Base-by-base conservation (phyloP, 495 filamentous ascomycete species). In the Penicillium bialowiezense region DNA sequence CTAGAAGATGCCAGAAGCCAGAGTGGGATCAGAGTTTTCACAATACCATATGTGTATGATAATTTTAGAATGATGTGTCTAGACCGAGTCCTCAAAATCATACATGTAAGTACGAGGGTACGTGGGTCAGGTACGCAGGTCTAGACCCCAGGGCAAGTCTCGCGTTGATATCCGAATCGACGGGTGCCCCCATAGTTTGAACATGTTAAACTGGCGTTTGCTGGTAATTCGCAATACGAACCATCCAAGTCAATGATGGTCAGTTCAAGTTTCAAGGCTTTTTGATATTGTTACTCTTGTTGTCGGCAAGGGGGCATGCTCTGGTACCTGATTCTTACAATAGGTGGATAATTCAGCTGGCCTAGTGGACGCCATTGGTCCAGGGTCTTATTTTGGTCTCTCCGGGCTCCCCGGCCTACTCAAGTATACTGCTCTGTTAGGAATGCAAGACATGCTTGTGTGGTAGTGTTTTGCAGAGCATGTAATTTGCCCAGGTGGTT, bases 321-420 rank as follows among this genome's bases (percentile, higher is more conserved):
- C 26, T 58, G 31, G 18, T 44, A 44, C 41, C n/a, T 44, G 28
- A 21, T 47, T 40, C 31, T 43, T 39, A 18, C 48, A 43, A 26
- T 46, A 43, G 55, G 55, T 58, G 55, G 55, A 23, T 46, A 29
- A 33, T 28, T 10, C 37, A 39, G 14, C 44, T 36, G 40, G 28
- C 39, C 55, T 58, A 58, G 43, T 29, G 47, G 32, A 38, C 55
- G 55, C 55, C 55, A 58, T 51, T 39, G 48, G 37, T 26, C 51
- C 51, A 28, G 44, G 42, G 51, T 51, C 50, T 50, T 48, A 26
- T 32, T 38, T 41, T 54, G 55, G 55, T 50, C 50, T 26, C 49
- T 44, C 52, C 45, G 45, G 36, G 23, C 7, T 33, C 2, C 15
- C 32, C 29, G 29, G 40, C n/a, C n/a, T n/a, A n/a, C n/a, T n/a